Percentiles rank a stretch among this genome's conserved stretches.
These are phyloP conservation scores for Penicillium sp. DNA, from an alignment of 2,329 filamentous ascomycete species.

Conservation along the genomic window DNA sequence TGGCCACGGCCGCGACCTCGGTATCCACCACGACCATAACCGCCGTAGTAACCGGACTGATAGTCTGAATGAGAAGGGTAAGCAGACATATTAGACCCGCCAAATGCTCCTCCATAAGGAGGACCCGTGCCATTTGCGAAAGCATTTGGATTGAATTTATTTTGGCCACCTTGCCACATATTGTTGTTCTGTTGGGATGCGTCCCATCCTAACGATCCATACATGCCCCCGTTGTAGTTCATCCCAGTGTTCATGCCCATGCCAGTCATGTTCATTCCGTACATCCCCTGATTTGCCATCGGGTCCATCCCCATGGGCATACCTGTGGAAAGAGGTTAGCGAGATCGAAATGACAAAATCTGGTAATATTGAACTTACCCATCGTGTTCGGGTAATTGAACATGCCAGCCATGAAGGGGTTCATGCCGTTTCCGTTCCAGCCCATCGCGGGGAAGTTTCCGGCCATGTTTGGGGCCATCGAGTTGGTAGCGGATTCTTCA, in stretches of 20 bases:
- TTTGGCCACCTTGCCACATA: slow-evolving; percentile 78
- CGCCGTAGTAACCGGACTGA: slow-evolving; percentile 77
- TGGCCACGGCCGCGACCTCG: slow-evolving; percentile 65
- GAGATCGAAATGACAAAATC: slow-evolving; percentile 12
- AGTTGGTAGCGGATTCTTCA: slow-evolving; percentile 20
- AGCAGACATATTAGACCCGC: slow-evolving; percentile 65
- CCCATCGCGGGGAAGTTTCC: slow-evolving; percentile 59
- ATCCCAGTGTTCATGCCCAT: slow-evolving; percentile 80
- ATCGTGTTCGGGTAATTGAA: slow-evolving; percentile 77
- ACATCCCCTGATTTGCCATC: slow-evolving; percentile 52
- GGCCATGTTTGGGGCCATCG: slow-evolving; percentile 47
- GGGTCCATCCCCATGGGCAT: slow-evolving; percentile 83
- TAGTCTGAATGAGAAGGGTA: slow-evolving; percentile 64
- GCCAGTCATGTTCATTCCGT: slow-evolving; percentile 79
- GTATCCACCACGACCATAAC: slow-evolving; percentile 60
- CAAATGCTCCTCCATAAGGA: slow-evolving; percentile 76
- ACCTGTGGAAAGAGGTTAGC: slow-evolving; percentile 49
- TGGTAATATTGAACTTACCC: slow-evolving; percentile 62
- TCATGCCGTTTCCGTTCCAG: slow-evolving; percentile 62
- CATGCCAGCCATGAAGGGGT: slow-evolving; percentile 60
- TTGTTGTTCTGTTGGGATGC: slow-evolving; percentile 61
- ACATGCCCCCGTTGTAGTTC: slow-evolving; percentile 60
- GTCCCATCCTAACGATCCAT: slow-evolving; percentile 70
- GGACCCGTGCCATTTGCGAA: slow-evolving; percentile 71
- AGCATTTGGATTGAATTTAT: slow-evolving; percentile 88